Conservation (phyloP, 2,329 filamentous ascomycete genomes). For the Stemphylium beticola region DNA sequence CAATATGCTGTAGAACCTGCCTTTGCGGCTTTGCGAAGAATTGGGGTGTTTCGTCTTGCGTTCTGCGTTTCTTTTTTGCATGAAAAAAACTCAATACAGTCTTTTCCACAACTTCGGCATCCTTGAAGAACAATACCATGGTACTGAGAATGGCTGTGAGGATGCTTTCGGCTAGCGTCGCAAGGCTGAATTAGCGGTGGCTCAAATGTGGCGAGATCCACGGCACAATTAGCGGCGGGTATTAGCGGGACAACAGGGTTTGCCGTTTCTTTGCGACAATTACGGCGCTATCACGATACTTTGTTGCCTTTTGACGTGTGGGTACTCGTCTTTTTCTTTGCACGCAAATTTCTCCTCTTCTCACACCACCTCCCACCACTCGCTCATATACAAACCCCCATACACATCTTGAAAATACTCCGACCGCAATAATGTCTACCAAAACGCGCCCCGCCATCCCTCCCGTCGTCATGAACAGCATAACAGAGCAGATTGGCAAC, state of each 20-base stretch:
- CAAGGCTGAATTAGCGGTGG: constrained; percentile 17
- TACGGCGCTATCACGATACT: background rate
- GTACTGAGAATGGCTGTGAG: background rate
- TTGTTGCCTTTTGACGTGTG: constrained; percentile 5
- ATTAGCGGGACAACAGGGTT: constrained; percentile 21
- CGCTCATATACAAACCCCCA: background rate
- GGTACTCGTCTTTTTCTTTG: constrained; percentile 2
- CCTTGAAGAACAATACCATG: no score
- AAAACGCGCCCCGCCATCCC: constrained; percentile 59
- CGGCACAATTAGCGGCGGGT: constrained; percentile 17
- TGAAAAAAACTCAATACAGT: no score
- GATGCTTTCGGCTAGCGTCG: background rate
- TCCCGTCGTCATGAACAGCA: constrained; percentile 66
- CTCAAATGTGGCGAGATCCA: constrained; percentile 1
- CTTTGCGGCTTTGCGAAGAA: background rate
- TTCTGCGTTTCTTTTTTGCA: no score
- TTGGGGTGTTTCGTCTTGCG: background rate
- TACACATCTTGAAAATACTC: background rate
- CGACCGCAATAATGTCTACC: constrained; percentile 52
- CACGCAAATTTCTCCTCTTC: background rate
- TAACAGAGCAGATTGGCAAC: constrained; percentile 90
- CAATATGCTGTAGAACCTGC: background rate
- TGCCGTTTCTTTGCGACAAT: constrained; percentile 22
- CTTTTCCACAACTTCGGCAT: no score
- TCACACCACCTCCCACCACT: background rate